phyloP scores from a whole-genome alignment of 2,329 filamentous ascomycete species.

The Pseudopyrenochaeta lycopersici region DNA sequence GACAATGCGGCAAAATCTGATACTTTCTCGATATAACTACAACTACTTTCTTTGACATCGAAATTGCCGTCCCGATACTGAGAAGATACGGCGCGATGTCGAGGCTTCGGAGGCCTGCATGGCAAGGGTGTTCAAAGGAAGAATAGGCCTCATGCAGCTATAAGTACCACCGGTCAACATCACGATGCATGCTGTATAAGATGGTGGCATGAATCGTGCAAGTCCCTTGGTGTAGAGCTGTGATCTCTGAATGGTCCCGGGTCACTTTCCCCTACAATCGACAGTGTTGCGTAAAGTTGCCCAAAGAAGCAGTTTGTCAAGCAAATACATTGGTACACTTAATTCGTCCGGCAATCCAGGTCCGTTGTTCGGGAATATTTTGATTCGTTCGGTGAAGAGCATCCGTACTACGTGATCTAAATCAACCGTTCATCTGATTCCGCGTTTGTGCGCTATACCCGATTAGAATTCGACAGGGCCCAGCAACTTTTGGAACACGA shows the following conservation, averaged over 20 bases:
- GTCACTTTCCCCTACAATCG: slow-evolving; percentile 13
- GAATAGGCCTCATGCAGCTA: too few species aligned
- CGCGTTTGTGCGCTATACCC: slow-evolving; percentile 18
- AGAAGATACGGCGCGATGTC: too few species aligned
- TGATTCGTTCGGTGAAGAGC: slow-evolving; percentile 12
- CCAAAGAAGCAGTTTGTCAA: slow-evolving; percentile 1
- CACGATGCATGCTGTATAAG: neutral
- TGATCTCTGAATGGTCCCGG: slow-evolving; percentile 15
- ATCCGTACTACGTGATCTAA: neutral
- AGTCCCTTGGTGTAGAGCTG: neutral
- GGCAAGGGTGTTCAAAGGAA: too few species aligned
- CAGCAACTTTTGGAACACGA: slow-evolving; percentile 3
- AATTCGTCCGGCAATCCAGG: slow-evolving; percentile 8
- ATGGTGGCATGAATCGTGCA: neutral
- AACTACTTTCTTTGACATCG: too few species aligned
- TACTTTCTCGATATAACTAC: too few species aligned
- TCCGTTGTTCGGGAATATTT: neutral
- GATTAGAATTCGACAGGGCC: slow-evolving; percentile 13
- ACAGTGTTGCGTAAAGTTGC: slow-evolving; percentile 11
- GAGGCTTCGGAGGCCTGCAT: too few species aligned
- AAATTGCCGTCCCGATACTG: too few species aligned
- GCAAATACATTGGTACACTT: neutral
- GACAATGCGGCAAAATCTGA: too few species aligned
- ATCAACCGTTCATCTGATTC: slow-evolving; percentile 19
- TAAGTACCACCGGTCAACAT: neutral